Conservation (phyloP, 73 alveolate species). For the Diophrys appendiculata region DNA sequence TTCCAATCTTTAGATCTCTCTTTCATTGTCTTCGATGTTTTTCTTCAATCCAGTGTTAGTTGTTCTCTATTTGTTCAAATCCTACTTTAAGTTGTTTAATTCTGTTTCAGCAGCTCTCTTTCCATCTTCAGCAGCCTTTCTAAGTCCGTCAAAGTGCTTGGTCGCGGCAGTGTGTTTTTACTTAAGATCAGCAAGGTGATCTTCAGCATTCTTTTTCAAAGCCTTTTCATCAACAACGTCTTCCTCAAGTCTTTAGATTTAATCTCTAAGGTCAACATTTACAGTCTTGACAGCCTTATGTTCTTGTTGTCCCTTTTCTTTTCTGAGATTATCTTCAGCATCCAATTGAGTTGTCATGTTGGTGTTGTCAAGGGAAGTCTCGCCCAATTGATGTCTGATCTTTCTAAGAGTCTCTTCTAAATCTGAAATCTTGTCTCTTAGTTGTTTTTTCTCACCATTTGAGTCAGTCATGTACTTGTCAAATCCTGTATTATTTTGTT, state of each 20-base stretch:
- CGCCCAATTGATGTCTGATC: slow-evolving; percentile 41
- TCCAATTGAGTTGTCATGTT: slow-evolving; percentile 21
- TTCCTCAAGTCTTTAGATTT: slow-evolving; percentile 19
- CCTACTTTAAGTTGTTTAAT: slow-evolving; percentile 1
- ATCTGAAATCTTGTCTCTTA: slow-evolving; percentile 37
- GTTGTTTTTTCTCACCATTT: slow-evolving; percentile 16
- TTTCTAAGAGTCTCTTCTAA: slow-evolving; percentile 53
- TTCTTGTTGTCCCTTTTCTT: slow-evolving; percentile 25
- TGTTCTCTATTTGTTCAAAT: not conserved
- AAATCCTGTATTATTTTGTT: slow-evolving; percentile 13
- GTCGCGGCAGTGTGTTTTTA: slow-evolving; percentile 21
- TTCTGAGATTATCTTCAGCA: slow-evolving; percentile 32
- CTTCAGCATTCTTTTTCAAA: slow-evolving; percentile 14
- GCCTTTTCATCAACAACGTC: slow-evolving; percentile 18
- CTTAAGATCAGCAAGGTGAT: not conserved
- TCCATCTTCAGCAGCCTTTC: slow-evolving; percentile 39
- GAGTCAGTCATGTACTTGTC: slow-evolving; percentile 24
- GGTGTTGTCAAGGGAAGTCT: slow-evolving; percentile 46
- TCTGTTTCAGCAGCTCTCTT: slow-evolving; percentile 23
- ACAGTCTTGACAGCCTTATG: slow-evolving; percentile 24
- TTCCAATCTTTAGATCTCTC: slow-evolving; percentile 22
- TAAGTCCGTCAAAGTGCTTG: slow-evolving; percentile 11
- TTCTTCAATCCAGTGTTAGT: slow-evolving; percentile 14
- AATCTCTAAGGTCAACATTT: slow-evolving; percentile 37
- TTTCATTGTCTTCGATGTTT: slow-evolving; percentile 12